Conservation (phyloP, 1,139 yeast genomes). For the Saccharomyces hybrid region DNA sequence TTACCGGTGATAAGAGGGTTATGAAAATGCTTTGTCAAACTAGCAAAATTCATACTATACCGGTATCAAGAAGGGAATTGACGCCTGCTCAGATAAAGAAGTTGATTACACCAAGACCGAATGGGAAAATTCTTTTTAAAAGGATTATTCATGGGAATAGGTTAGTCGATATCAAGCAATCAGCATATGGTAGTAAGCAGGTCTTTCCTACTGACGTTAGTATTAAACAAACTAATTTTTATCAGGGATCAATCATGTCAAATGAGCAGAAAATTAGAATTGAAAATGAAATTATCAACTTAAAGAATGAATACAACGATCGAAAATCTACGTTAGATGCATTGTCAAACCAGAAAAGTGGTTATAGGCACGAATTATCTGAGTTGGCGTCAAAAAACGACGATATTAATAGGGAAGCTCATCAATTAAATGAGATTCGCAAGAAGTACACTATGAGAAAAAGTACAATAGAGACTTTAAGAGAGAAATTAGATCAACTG, state of each 20-base stretch:
- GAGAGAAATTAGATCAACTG: conserved; percentile 24
- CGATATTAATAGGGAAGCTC: conserved; percentile 13
- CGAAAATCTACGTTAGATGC: conserved; percentile 21
- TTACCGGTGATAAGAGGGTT: conserved; percentile 72
- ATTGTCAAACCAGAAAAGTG: conserved; percentile 20
- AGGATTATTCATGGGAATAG: conserved; percentile 57
- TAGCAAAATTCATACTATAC: conserved; percentile 52
- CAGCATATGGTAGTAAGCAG: conserved; percentile 51
- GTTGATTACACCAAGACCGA: conserved; percentile 33
- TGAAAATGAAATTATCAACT: conserved; percentile 18
- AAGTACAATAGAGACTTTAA: conserved; percentile 23
- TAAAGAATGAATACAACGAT: conserved; percentile 12
- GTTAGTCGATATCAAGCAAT: conserved; percentile 43
- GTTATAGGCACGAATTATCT: conserved; percentile 14
- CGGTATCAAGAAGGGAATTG: conserved; percentile 46
- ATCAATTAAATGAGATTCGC: conserved; percentile 14
- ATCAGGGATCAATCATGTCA: conserved; percentile 44
- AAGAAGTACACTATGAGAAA: conserved; percentile 16
- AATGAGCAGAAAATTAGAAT: conserved; percentile 26
- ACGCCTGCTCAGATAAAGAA: conserved; percentile 37
- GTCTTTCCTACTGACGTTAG: conserved; percentile 33
- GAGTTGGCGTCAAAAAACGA: conserved; percentile 14
- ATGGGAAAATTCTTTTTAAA: conserved; percentile 40
- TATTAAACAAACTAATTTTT: conserved; percentile 24
- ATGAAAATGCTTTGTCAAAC: conserved; percentile 63